Evolutionary conservation across 2,329 filamentous ascomycete species (phyloP).

Genomic region (Alternaria conjuncta): DNA sequence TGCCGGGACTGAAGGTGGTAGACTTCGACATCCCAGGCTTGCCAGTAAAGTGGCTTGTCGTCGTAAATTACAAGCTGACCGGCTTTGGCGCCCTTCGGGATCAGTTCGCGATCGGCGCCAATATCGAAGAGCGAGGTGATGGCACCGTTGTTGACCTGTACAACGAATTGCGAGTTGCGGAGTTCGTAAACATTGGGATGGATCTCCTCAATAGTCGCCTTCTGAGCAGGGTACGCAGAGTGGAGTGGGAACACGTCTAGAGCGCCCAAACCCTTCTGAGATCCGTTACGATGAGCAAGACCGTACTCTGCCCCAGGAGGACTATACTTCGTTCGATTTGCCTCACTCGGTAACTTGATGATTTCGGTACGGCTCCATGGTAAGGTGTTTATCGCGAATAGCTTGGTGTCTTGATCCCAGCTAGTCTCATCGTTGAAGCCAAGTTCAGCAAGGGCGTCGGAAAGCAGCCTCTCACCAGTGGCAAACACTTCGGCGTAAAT

Average conservation of each 20-base stretch:
- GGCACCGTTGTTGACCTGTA: slow-evolving; percentile 75
- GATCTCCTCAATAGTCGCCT: slow-evolving; percentile 59
- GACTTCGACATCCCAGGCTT: slow-evolving; percentile 97
- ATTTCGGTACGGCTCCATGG: slow-evolving; percentile 84
- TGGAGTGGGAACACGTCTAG: slow-evolving; percentile 43
- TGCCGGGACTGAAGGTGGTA: slow-evolving; percentile 88
- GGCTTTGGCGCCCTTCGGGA: slow-evolving; percentile 74
- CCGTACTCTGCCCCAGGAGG: slow-evolving; percentile 30
- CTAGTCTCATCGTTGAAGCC: slow-evolving; percentile 62
- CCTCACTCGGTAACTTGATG: slow-evolving; percentile 62
- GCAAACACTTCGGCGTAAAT: slow-evolving; percentile 84
- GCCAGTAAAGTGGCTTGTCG: slow-evolving; percentile 96
- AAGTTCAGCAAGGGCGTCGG: slow-evolving; percentile 71
- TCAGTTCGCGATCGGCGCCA: slow-evolving; percentile 74
- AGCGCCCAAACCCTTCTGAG: slow-evolving; percentile 47
- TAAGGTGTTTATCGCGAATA: slow-evolving; percentile 80
- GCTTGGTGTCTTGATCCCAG: slow-evolving; percentile 51
- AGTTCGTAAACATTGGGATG: slow-evolving; percentile 74
- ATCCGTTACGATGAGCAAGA: slow-evolving; percentile 52
- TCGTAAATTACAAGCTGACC: slow-evolving; percentile 96
- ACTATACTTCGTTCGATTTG: slow-evolving; percentile 42
- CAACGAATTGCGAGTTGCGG: slow-evolving; percentile 75
- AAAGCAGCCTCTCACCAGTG: slow-evolving; percentile 73
- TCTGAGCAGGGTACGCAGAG: slow-evolving; percentile 31
- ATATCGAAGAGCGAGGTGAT: slow-evolving; percentile 87